phyloP scores from a whole-genome alignment of 108 stramenopile species.

The Cyclotella distinguenda region DNA sequence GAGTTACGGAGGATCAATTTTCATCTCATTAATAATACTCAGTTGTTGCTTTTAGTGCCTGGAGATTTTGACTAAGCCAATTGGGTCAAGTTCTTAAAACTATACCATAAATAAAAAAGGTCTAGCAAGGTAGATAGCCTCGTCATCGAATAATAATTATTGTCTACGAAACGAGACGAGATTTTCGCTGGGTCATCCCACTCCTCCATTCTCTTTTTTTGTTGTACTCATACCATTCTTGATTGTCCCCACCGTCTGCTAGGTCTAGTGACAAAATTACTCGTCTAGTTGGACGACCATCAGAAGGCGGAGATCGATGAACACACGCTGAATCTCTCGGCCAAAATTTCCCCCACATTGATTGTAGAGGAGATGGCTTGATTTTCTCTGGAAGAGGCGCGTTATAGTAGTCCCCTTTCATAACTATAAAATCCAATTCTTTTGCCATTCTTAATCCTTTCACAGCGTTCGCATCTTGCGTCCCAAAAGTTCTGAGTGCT shows the following conservation, averaged over 20 bases:
- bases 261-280: constrained; percentile 64
- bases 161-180: constrained; percentile 39
- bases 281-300: constrained; percentile 24
- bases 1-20: constrained; percentile 90
- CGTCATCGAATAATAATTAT: too few species aligned
- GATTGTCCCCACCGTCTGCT: constrained; percentile 62
- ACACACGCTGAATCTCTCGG: constrained; percentile 56
- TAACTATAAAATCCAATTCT: constrained; percentile 63
- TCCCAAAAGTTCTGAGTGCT: constrained; percentile 47
- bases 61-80: too few species aligned
- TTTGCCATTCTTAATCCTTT: constrained; percentile 37
- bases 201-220: constrained; percentile 51
- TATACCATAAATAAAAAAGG: too few species aligned
- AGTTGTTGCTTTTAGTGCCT: neutral
- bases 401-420: constrained; percentile 68
- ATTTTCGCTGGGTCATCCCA: constrained; percentile 61
- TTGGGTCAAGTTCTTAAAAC: too few species aligned
- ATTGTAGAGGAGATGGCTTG: constrained; percentile 1
- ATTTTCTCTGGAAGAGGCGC: constrained; percentile 21
- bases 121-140: too few species aligned
- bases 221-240: constrained; percentile 57
- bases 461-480: neutral
- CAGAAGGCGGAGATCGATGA: constrained; percentile 58
- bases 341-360: constrained; percentile 33
- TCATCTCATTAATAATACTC: constrained; percentile 21